Evolutionary conservation across 31 red algal species (phyloP), one percentile per base, ranked within the genome.

Genomic region (Pterothamnion heteromorphum): DNA sequence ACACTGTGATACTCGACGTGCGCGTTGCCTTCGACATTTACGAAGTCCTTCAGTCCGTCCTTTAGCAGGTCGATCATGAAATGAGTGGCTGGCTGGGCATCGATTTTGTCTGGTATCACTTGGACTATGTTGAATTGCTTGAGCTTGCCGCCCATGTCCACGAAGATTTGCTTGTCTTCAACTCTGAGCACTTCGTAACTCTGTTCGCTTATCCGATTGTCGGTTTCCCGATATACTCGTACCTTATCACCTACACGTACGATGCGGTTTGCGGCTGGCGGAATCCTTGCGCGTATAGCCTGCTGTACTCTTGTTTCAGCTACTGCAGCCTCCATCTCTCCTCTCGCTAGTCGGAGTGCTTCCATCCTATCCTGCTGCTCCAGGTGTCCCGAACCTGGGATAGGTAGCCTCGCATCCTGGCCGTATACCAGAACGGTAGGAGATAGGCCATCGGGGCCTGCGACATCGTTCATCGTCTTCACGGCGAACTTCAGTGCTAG

Each of bases 381-480:
- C 2, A 91, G 90, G 20, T 89, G 51, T 1, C n/a, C 5, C 2
- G 38, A n/a, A 38, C 3, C 3, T 0, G 34, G 31, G 1, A 32
- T 36, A 0, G 92, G 86, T 1, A 94, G 44, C 31, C 93, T 36
- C 2, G 88, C 88, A 39, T 86, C 28, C 41, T 30, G 28, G 1
- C 93, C 89, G 31, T 83, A 94, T 4, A 91, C 88, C 0, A 94
- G 74, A 18, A 91, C 0, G 44, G 88, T 84, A 0, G 93, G 93
- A 37, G 87, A 74, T 3, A 94, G 26, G 0, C 93, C 88, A 1
- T 90, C 43, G 39, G 88, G 72, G 1, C 89, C 88, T 28, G 57
- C 80, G 30, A 58, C 81, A 74, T 93, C 71, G 57, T 90, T 90
- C 57, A 89, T 89, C 3, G 1, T 88, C 24, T 91, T 87, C 3